Percentiles rank a stretch among this genome's conserved stretches.
phyloP scores from a whole-genome alignment of 768 basidiomycete species.

The Punctularia strigosozonata region DNA sequence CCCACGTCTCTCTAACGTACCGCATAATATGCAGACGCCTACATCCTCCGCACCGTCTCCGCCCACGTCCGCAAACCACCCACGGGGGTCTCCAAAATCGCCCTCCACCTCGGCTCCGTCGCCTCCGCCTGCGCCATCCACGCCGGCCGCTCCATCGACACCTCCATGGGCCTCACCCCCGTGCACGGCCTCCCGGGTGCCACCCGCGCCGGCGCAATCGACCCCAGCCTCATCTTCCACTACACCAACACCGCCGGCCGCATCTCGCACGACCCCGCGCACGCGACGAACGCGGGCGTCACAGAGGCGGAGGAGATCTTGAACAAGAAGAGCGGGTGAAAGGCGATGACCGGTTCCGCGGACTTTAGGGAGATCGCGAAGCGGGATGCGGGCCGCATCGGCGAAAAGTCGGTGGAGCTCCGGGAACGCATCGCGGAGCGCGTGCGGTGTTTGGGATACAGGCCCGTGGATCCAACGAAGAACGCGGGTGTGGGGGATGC shows the following conservation, averaged over 20 bases:
- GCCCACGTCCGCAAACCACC: neutral
- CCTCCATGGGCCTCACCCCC: constrained; percentile 88
- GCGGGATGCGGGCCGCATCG: constrained; percentile 61
- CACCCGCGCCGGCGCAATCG: neutral
- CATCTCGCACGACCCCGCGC: constrained; percentile 40
- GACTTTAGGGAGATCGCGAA: constrained; percentile 61
- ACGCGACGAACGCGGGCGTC: constrained; percentile 36
- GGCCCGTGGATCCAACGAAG: constrained; percentile 33
- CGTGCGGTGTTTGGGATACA: constrained; percentile 52
- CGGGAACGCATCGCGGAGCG: constrained; percentile 43
- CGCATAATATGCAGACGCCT: constrained; percentile 34
- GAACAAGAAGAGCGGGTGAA: constrained; percentile 70
- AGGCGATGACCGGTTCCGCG: constrained; percentile 66
- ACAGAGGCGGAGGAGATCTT: constrained; percentile 66
- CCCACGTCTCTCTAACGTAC: too few species aligned
- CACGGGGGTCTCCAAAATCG: too few species aligned
- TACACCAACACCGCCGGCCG: constrained; percentile 16
- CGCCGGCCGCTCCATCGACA: constrained; percentile 67
- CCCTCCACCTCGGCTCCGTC: constrained; percentile 85
- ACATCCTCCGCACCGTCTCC: constrained; percentile 49
- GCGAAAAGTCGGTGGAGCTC: constrained; percentile 59
- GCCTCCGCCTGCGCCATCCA: constrained; percentile 74
- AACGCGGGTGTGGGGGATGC: constrained; percentile 27
- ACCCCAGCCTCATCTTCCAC: constrained; percentile 12
- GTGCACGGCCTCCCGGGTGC: constrained; percentile 10